A percentile compares a stretch with the other conserved stretches of the same genome.
Evolutionary conservation across 768 basidiomycete species (phyloP).

Genomic region (Rhodotorula diobovata): DNA sequence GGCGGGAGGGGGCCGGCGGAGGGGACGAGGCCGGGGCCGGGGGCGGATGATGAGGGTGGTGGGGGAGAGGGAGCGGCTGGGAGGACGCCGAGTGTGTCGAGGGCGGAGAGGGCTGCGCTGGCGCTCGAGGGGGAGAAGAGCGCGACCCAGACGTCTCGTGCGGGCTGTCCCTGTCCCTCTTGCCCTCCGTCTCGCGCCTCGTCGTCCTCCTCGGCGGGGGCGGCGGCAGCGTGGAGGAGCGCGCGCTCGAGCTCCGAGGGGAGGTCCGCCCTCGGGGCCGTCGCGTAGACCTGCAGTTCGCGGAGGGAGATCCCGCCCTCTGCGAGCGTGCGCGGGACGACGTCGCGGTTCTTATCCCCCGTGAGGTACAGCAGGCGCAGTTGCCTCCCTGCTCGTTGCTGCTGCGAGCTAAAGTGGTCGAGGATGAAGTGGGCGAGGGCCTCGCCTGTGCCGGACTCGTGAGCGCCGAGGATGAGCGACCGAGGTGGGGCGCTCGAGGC

Average conservation of each 20-base stretch:
- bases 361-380: conserved; percentile 63
- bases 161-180: too few relatives aligned
- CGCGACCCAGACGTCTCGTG: not conserved
- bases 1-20: not conserved
- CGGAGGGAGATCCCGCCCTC: not conserved
- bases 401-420: conserved; percentile 36
- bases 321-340: conserved; percentile 46
- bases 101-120: not conserved
- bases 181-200: not conserved
- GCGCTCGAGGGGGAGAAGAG: not conserved
- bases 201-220: not conserved
- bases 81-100: not conserved
- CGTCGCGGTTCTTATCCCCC: conserved; percentile 80
- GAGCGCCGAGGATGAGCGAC: conserved; percentile 53
- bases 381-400: conserved; percentile 1
- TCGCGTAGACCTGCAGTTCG: not conserved
- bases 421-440: conserved; percentile 45
- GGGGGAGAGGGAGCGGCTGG: not conserved
- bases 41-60: not conserved
- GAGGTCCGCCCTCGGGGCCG: not conserved
- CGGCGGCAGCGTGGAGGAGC: not conserved
- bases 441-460: conserved; percentile 55
- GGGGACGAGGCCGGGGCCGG: not conserved
- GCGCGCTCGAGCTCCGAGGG: not conserved
- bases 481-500: conserved; percentile 10